Conservation (phyloP, 768 basidiomycete genomes). For the Phylloporus arenicola region DNA sequence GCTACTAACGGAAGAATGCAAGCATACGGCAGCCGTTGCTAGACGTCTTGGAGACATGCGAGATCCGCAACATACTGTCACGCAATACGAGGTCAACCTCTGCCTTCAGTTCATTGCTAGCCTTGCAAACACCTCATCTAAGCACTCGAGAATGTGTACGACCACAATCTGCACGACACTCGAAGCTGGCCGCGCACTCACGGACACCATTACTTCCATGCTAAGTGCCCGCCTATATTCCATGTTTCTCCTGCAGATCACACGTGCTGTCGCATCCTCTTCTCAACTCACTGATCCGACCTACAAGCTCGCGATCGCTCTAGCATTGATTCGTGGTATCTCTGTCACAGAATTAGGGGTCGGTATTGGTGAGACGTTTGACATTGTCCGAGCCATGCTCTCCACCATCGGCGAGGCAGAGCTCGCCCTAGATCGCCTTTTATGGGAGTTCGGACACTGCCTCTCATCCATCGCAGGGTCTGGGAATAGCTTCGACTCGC, state of each 20-base stretch:
- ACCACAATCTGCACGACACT: constrained; percentile 37
- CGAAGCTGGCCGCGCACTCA: constrained; percentile 41
- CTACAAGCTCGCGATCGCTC: constrained; percentile 32
- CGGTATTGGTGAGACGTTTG: constrained; percentile 22
- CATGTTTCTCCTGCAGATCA: constrained; percentile 39
- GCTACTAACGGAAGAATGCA: constrained; percentile 61
- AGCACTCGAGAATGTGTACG: constrained; percentile 40
- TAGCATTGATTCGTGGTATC: constrained; percentile 29
- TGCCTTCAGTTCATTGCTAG: constrained; percentile 46
- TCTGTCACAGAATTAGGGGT: constrained; percentile 20
- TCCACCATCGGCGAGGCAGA: constrained; percentile 23
- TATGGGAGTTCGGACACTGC: constrained; percentile 36
- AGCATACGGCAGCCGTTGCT: constrained; percentile 40
- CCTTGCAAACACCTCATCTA: constrained; percentile 37
- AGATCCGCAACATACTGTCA: constrained; percentile 34
- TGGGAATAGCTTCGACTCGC: constrained; percentile 17
- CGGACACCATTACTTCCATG: constrained; percentile 40
- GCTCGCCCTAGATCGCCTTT: constrained; percentile 19
- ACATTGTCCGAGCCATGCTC: constrained; percentile 21
- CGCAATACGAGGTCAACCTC: constrained; percentile 46
- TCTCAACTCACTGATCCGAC: constrained; percentile 21
- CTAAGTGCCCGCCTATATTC: constrained; percentile 47
- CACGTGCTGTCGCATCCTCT: constrained; percentile 26
- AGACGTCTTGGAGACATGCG: constrained; percentile 30
- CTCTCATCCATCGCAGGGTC: constrained; percentile 28